Conservation (phyloP, 2,329 filamentous ascomycete species). For the Arthrobotrys musiformis region DNA sequence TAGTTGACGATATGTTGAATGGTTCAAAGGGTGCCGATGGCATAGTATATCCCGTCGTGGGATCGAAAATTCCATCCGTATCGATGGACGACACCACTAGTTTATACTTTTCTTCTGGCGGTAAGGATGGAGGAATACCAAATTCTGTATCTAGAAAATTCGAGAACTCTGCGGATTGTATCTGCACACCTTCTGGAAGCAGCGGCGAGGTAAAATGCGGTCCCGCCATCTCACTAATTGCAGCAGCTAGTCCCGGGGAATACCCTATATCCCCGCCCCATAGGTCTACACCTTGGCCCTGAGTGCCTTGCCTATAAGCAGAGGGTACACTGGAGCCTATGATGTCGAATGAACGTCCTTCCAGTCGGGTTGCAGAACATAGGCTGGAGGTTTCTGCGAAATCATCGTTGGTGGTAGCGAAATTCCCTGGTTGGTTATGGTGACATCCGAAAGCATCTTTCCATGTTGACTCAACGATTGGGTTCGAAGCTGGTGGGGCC, state of each 20-base stretch:
- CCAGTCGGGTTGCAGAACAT: neutral
- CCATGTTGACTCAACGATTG: neutral
- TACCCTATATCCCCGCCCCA: neutral
- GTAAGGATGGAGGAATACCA: conserved; percentile 3
- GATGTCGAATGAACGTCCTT: neutral
- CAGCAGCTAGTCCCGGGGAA: neutral
- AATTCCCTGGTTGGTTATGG: neutral
- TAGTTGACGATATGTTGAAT: neutral
- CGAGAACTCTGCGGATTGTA: neutral
- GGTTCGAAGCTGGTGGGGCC: neutral
- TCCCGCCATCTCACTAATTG: neutral
- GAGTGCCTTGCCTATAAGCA: neutral
- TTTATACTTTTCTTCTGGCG: conserved; percentile 6
- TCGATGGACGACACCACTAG: neutral
- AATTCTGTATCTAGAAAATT: neutral
- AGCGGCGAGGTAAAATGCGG: conserved; percentile 13
- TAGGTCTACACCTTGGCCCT: neutral
- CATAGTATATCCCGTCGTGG: conserved; percentile 1
- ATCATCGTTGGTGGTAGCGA: neutral
- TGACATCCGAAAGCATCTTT: neutral
- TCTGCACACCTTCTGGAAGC: neutral
- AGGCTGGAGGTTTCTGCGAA: neutral
- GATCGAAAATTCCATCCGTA: conserved; percentile 12
- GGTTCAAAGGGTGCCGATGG: neutral
- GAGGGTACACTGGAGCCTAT: no score